Conservation (phyloP, 2,329 filamentous ascomycete species). For the Ophiostoma novo-ulmi region DNA sequence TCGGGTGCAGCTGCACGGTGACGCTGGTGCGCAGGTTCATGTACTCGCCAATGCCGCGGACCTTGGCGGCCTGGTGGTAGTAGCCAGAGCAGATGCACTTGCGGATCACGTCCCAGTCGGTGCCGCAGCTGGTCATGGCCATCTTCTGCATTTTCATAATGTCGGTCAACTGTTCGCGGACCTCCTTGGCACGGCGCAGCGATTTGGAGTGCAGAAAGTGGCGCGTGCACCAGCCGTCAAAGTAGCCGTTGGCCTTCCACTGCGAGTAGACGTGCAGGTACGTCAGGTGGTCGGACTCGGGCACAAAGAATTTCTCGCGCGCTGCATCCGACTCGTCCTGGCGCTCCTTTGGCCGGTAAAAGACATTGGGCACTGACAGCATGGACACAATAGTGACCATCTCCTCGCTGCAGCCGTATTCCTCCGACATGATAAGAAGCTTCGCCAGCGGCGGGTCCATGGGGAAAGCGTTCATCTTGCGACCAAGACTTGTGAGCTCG, state of each 20-base stretch:
- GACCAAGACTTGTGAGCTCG: constrained; percentile 79
- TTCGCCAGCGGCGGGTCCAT: constrained; percentile 97
- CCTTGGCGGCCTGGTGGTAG: constrained; percentile 94
- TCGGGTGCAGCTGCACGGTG: constrained; percentile 89
- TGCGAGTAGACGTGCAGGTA: constrained; percentile 93
- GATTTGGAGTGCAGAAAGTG: constrained; percentile 97
- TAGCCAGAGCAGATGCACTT: constrained; percentile 97
- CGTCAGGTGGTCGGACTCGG: constrained; percentile 93
- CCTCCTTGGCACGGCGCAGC: constrained; percentile 83
- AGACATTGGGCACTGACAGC: constrained; percentile 93
- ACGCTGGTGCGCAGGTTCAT: constrained; percentile 93
- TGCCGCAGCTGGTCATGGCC: constrained; percentile 79
- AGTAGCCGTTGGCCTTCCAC: constrained; percentile 86
- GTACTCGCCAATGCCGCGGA: constrained; percentile 95
- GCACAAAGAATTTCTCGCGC: constrained; percentile 96
- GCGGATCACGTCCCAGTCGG: constrained; percentile 92
- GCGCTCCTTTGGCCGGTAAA: constrained; percentile 93
- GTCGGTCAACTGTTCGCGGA: constrained; percentile 85
- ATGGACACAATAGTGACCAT: constrained; percentile 98
- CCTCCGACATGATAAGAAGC: constrained; percentile 82
- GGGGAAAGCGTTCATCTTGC: constrained; percentile 93
- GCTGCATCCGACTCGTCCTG: constrained; percentile 95
- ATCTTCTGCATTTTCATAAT: constrained; percentile 95
- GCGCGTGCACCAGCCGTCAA: constrained; percentile 84
- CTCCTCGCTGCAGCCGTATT: constrained; percentile 91